Percentiles rank a stretch among this genome's conserved stretches.
phyloP scores from a whole-genome alignment of 116 monocot genomes.

The Cymodocea nodosa region DNA sequence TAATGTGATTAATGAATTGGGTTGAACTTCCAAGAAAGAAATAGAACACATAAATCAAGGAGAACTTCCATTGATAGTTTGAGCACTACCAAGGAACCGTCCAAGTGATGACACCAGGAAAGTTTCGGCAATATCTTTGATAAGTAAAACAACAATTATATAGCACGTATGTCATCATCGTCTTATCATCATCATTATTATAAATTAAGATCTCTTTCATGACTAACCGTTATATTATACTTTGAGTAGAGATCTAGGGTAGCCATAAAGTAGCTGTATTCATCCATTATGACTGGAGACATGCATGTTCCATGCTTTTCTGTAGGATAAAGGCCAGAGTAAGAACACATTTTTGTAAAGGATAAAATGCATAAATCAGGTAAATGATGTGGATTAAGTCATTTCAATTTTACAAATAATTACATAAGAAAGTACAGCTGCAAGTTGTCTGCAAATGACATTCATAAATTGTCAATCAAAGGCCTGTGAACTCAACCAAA shows the following conservation, averaged over 20 bases:
- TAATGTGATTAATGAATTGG: too few species aligned
- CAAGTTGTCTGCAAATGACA: too few species aligned
- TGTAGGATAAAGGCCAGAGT: conserved; percentile 17
- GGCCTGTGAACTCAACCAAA: too few species aligned
- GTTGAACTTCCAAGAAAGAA: too few species aligned
- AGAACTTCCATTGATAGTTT: too few species aligned
- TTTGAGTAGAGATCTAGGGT: conserved; percentile 71
- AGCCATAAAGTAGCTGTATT: conserved; percentile 67
- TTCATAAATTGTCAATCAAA: too few species aligned
- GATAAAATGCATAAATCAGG: not conserved
- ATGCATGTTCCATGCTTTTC: conserved; percentile 96
- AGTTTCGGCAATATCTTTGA: too few species aligned
- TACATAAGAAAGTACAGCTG: too few species aligned
- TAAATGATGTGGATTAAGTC: not conserved
- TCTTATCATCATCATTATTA: not conserved
- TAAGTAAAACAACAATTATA: not conserved
- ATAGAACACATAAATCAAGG: too few species aligned
- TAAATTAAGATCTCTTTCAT: not conserved
- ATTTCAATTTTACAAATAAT: too few species aligned
- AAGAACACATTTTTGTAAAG: not conserved
- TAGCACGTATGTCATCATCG: not conserved
- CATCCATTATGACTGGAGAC: conserved; percentile 62
- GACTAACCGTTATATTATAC: conserved; percentile 86
- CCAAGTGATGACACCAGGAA: too few species aligned
- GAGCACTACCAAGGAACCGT: too few species aligned